Evolutionary conservation across 202 grass and related monocot species (phyloP), one percentile per base, ranked within the genome.

Genomic region (Sporobolus alterniflorus): DNA sequence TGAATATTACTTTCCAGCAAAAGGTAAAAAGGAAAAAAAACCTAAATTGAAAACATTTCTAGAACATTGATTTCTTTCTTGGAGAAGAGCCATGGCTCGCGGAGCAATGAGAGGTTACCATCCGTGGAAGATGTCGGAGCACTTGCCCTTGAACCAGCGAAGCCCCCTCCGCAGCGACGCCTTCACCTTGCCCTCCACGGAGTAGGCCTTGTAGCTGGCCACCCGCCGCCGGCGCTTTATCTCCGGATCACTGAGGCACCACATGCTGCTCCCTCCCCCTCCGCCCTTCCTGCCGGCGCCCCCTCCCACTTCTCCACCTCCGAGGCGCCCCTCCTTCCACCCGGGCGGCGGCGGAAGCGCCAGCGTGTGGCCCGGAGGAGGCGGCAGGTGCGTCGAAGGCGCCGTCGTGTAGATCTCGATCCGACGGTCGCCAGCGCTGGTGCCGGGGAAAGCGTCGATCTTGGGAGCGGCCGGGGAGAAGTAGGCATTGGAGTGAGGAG

Each of bases 231-330:
- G 84, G 36, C 88, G 71, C 84, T 91, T 93, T 89, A 97, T 87
- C 84, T 97, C 94, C 8, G 94, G 94, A 73, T 97, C 94, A 43
- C 86, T 88, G 77, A 97, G 86, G 84, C 89, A 97, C 94, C 94
- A 89, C 83, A 88, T 75, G 55, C 75, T 49, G 64, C 55, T 48
- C 22, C 78, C 85, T 0, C 71, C 75, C 3, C 72, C 88, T 9
- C 75, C 66, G 13, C 78, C 39, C 46, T 71, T 71, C 65, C 78
- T 71, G 50, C 36, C 51, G 3, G 17, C 36, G 26, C 76, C 17
- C 8, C 76, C 76, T 2, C 60, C 66, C 16, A 59, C 81, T 6
- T 6, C 80, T 9, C 12, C 86, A 9, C 89, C 77, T 16, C 85
- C 79, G 28, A 69, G 6, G 42, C 67, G 84, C 34, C 84, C 64